These are phyloP conservation scores for Suillus bovinus DNA, from an alignment of 768 basidiomycete species.

Conservation along the genomic window DNA sequence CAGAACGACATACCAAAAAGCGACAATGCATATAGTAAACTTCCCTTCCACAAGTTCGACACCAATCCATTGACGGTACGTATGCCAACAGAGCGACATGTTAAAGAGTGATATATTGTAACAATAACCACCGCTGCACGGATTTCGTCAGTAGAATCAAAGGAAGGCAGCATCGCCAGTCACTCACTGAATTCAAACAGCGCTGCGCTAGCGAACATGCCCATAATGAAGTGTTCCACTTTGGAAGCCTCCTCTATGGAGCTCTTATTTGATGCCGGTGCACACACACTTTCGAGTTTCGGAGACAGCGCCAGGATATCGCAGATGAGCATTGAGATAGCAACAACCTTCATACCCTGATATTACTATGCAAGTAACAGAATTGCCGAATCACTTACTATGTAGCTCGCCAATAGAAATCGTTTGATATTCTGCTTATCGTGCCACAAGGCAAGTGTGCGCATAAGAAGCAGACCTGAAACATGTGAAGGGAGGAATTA, in stretches of 20 bases:
- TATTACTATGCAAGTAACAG: background rate
- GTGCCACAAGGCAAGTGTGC: constrained; percentile 15
- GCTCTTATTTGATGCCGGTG: constrained; percentile 1
- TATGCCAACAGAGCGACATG: background rate
- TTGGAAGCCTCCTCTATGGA: constrained; percentile 8
- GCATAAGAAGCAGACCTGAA: constrained; percentile 15
- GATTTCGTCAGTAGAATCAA: background rate
- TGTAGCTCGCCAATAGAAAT: constrained; percentile 8
- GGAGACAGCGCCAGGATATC: constrained; percentile 9
- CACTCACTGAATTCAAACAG: constrained; percentile 14
- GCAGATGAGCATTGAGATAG: constrained; percentile 12
- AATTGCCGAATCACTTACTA: constrained; percentile 5
- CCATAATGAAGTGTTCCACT: constrained; percentile 12
- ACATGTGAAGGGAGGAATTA: background rate
- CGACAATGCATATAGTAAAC: constrained; percentile 14
- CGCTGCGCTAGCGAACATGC: constrained; percentile 13
- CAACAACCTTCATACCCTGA: constrained; percentile 4
- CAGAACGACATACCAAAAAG: constrained; percentile 7
- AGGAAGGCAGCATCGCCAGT: background rate
- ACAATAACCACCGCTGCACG: constrained; percentile 5
- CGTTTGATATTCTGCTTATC: background rate
- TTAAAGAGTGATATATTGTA: constrained; percentile 7
- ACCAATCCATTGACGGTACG: background rate
- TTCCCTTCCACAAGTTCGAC: constrained; percentile 9
- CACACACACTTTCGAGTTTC: constrained; percentile 9